These are phyloP conservation scores for Bauhinia variegata DNA, from an alignment of 306 rosid genomes.

Conservation along the genomic window DNA sequence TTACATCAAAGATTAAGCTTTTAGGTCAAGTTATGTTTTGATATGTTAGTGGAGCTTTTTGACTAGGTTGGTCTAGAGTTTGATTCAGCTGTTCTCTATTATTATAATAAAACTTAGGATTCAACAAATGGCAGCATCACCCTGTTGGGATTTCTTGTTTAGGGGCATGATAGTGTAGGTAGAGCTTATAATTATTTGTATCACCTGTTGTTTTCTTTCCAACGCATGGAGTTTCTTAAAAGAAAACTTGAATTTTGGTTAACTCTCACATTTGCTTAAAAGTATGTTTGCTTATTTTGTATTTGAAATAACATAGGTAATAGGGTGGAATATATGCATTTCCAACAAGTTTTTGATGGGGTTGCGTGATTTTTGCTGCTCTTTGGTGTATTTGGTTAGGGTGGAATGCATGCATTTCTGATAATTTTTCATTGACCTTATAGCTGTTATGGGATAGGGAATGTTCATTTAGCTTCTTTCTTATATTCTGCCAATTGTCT, in stretches of 20 bases:
- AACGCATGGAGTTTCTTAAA: too few relatives aligned
- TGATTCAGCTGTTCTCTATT: constrained; percentile 9
- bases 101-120: constrained; percentile 3
- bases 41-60: neutral
- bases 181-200: too few relatives aligned
- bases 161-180: neutral
- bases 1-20: neutral
- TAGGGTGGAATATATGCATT: too few relatives aligned
- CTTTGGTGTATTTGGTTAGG: neutral
- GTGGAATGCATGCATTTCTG: neutral
- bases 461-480: neutral
- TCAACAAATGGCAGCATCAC: constrained; percentile 7
- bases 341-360: neutral
- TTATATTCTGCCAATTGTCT: neutral
- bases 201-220: too few relatives aligned
- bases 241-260: too few relatives aligned
- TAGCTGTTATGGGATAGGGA: neutral
- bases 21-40: constrained; percentile 8
- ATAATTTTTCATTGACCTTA: neutral
- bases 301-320: too few relatives aligned
- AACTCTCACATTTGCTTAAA: too few relatives aligned
- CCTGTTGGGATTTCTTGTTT: constrained; percentile 10
- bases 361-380: neutral
- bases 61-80: constrained; percentile 15
- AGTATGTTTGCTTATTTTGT: too few relatives aligned